Conservation (phyloP, 148 eudicot species). For the Hydrangea macrophylla region DNA sequence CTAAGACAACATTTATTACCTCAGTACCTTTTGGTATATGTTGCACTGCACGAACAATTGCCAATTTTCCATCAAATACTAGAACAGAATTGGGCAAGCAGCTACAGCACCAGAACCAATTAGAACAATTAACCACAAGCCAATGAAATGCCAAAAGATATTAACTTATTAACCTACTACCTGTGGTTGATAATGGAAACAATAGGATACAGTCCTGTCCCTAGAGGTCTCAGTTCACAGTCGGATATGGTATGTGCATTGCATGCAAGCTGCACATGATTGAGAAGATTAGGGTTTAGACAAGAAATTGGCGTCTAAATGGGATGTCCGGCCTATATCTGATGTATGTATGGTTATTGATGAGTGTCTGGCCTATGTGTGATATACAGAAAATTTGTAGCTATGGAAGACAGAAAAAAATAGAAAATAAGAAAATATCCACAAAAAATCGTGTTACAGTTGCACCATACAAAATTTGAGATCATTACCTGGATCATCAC, state of each 20-base stretch:
- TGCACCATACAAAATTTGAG: not conserved
- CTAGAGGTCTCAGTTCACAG: constrained; percentile 77
- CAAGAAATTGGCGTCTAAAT: constrained; percentile 10
- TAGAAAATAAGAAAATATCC: not conserved
- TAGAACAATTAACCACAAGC: constrained; percentile 4
- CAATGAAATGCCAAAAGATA: not conserved
- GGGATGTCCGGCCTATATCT: not conserved
- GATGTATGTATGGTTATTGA: not conserved
- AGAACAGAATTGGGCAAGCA: constrained; percentile 90
- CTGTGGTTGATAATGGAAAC: constrained; percentile 88
- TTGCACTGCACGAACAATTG: constrained; percentile 82
- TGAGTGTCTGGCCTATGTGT: not conserved
- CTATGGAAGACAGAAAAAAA: not conserved
- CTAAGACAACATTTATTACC: constrained; percentile 44
- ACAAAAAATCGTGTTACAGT: not conserved
- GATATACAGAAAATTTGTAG: not conserved
- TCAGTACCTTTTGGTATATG: constrained; percentile 85
- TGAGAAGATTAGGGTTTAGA: constrained; percentile 7
- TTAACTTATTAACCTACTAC: constrained; percentile 21
- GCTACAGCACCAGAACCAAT: constrained; percentile 41
- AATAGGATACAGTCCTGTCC: constrained; percentile 82
- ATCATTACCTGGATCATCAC: not conserved
- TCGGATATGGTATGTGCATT: constrained; percentile 95
- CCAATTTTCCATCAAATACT: constrained; percentile 74
- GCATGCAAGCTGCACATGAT: constrained; percentile 70